A percentile compares a stretch with the other conserved stretches of the same genome.
Evolutionary conservation across 2,329 filamentous ascomycete species (phyloP).

Genomic region (Geoglossum cookeanum): DNA sequence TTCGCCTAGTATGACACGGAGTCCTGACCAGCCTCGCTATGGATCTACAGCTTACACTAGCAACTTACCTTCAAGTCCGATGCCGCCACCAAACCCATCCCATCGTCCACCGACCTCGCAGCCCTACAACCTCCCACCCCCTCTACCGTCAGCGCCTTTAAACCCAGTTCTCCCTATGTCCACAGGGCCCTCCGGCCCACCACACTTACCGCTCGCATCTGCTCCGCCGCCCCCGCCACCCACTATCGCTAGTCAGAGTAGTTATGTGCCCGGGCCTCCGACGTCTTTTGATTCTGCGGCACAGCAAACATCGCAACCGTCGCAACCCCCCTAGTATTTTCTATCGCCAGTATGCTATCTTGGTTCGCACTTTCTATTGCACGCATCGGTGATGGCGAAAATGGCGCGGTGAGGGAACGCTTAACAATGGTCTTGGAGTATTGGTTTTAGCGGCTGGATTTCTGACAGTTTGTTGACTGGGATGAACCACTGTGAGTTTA

Average conservation of each 20-base stretch:
- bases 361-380: background rate
- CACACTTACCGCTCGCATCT: background rate
- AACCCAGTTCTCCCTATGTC: background rate
- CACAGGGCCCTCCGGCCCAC: background rate
- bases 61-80: background rate
- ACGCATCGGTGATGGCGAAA: background rate
- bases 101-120: background rate
- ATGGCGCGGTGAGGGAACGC: background rate
- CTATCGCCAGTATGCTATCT: background rate
- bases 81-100: background rate
- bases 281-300: slow-evolving; percentile 1
- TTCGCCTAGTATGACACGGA: background rate
- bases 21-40: background rate
- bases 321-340: background rate
- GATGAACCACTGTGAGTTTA: background rate
- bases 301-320: slow-evolving; percentile 1
- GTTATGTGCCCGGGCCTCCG: background rate
- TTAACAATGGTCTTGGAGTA: background rate
- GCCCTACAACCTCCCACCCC: background rate
- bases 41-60: background rate
- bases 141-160: background rate
- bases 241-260: background rate
- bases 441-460: background rate
- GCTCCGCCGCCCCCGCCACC: background rate
- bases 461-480: background rate